Evolutionary conservation across 768 basidiomycete species (phyloP), one percentile per base, ranked within the genome.

Genomic region (Cystobasidium onofrii): DNA sequence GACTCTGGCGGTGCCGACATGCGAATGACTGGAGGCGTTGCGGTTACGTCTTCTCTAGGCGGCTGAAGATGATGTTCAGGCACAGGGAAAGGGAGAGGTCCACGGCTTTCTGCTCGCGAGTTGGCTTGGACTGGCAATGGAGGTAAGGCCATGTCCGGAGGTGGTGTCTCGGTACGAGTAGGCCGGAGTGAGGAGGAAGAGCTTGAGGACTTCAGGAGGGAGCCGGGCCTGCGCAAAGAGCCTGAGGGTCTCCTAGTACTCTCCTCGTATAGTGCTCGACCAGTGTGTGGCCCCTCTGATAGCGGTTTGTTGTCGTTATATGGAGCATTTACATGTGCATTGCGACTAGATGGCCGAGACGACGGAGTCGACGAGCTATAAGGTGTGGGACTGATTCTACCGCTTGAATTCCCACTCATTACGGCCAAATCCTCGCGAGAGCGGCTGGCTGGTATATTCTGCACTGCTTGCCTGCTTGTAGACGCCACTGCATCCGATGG

Each of bases 31-130:
- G 55, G 74, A 13, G 73, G 52, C 3, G 36, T 71, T 23, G 55
- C 36, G 9, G 7, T 60, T 62, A 43, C 23, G 7, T 54, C n/a
- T 41, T 60, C 18, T 69, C 74, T 23, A 64, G 66, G 57, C 1
- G 60, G 64, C 34, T 69, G 25, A 29, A 61, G 67, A 3, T 46
- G 36, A 29, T 64, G 65, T 36, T 43, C 15, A 46, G 29, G 20
- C 13, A 34, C 74, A 15, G 67, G 41, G 15, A 71, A 36, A 25
- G 69, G 69, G n/a, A 71, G 54, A 71, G 69, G 54, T 7, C 33
- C 23, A 9, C 69, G 69, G 25, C 9, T 29, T 46, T 18, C 23
- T 1, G 69, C 4, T 71, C 33, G 6, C 9, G 13, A 25, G 29
- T 7, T 71, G 20, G 10, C 10, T 17, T 10, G 27, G 18, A n/a